Evolutionary conservation across 2,329 filamentous ascomycete species (phyloP), one percentile per base, ranked within the genome.

Genomic region (Zalaria obscura): DNA sequence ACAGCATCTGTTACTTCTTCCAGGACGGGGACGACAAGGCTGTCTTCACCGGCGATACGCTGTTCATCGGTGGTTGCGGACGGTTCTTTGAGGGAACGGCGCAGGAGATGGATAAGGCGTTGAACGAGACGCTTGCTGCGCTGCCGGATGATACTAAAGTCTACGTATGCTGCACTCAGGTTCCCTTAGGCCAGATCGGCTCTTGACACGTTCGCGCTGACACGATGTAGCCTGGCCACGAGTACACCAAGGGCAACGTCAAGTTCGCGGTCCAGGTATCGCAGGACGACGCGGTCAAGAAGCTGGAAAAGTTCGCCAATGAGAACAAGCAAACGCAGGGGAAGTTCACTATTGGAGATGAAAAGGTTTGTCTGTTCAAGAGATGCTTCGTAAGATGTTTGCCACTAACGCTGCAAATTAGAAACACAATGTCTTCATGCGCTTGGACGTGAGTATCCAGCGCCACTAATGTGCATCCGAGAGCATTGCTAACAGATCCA

Each of bases 351-450:
- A 96, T 98, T 61, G 88, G 82, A 0, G 87, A 98, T 56, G 91
- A 98, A 65, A 96, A 96, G 80, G 84, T 85, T 62, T 43, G 62
- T 25, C 33, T 33, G 6, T 39, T 52, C 26, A 6, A 37, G 35
- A n/a, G 18, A 6, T 9, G 10, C 4, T 35, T n/a, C 33, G 33
- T 11, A 7, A 35, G n/a, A 25, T 25, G n/a, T 35, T 5, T 35
- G 4, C 33, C 25, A 35, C 4, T 18, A 35, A 5, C 5, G 25
- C n/a, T 35, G 33, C 33, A 11, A 25, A 9, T 39, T 48, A 89
- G 83, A 67, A 83, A 65, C 87, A 96, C 61, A 98, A 98, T 55
- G 85, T 94, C 2, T 98, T 98, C 56, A 96, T 98, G 91, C 75
- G 83, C 50, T 72, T 93, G 31, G 70, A 81, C 52, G 83, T 85